Evolutionary conservation across 2,329 filamentous ascomycete genomes (phyloP).

Genomic region (Aspergillus novofumigatus): DNA sequence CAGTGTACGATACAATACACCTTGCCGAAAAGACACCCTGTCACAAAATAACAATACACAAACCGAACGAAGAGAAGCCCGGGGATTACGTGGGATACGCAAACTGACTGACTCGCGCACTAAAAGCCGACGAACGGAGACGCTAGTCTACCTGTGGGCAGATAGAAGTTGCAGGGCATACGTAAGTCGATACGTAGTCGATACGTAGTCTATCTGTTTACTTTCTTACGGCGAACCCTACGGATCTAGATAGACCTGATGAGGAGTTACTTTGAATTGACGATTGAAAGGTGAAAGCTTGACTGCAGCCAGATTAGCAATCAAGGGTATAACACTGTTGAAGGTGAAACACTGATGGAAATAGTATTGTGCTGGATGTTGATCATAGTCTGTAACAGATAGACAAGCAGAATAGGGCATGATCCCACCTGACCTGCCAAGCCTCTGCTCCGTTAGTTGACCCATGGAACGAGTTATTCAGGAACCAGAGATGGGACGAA

Average conservation of each 20-base stretch:
- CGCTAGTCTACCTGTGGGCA: background rate
- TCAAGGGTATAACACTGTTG: background rate
- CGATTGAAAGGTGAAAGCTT: background rate
- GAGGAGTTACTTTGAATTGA: background rate
- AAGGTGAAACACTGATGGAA: no score
- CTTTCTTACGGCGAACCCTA: background rate
- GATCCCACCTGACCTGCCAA: background rate
- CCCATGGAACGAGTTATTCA: background rate
- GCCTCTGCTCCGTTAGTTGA: background rate
- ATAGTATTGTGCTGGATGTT: no score
- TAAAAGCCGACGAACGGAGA: no score
- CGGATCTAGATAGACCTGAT: background rate
- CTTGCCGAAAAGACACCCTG: background rate
- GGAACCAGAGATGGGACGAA: background rate
- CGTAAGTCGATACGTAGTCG: background rate
- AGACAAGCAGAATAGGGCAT: background rate
- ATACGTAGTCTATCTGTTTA: no score
- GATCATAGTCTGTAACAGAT: no score
- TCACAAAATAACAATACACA: conserved; percentile 3
- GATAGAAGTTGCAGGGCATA: background rate
- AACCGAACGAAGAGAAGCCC: background rate
- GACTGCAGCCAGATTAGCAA: background rate
- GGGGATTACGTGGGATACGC: background rate
- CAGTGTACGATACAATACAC: background rate
- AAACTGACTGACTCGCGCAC: background rate